Conservation (phyloP, 495 filamentous ascomycete genomes). For the Penicillium goetzii region DNA sequence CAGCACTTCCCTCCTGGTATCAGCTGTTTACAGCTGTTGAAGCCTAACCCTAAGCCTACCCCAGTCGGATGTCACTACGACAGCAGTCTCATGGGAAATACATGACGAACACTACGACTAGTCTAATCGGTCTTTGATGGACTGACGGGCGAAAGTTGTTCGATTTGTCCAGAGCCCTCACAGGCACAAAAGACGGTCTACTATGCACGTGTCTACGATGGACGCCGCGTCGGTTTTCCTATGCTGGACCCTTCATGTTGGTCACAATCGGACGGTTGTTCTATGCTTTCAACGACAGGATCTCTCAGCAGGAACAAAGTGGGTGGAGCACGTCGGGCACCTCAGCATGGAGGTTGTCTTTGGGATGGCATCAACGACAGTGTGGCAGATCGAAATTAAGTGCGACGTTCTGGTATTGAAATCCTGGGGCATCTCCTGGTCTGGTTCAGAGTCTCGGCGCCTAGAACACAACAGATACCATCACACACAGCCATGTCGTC, state of each 20-base stretch:
- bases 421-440: slow-evolving; percentile 31
- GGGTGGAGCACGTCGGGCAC: slow-evolving; percentile 43
- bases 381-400: slow-evolving; percentile 21
- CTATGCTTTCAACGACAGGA: slow-evolving; percentile 34
- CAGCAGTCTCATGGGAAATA: slow-evolving; percentile 44
- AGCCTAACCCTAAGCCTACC: slow-evolving; percentile 48
- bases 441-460: slow-evolving; percentile 32
- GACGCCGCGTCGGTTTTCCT: slow-evolving; percentile 50
- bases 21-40: slow-evolving; percentile 26
- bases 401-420: slow-evolving; percentile 25
- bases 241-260: slow-evolving; percentile 50
- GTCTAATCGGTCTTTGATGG: slow-evolving; percentile 33
- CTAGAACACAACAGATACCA: slow-evolving; percentile 47
- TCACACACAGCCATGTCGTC: slow-evolving; percentile 42
- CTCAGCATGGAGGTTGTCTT: slow-evolving; percentile 35
- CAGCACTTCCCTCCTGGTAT: slow-evolving; percentile 34
- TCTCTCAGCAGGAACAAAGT: slow-evolving; percentile 34
- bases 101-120: slow-evolving; percentile 44
- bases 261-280: slow-evolving; percentile 42
- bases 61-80: slow-evolving; percentile 38
- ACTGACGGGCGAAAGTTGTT: slow-evolving; percentile 41
- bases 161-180: slow-evolving; percentile 43
- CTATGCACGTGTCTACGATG: slow-evolving; percentile 45
- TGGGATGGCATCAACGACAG: slow-evolving; percentile 33
- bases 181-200: slow-evolving; percentile 46